Evolutionary conservation across 345 rosid species (phyloP).

Genomic region (Lepidium didymum): DNA sequence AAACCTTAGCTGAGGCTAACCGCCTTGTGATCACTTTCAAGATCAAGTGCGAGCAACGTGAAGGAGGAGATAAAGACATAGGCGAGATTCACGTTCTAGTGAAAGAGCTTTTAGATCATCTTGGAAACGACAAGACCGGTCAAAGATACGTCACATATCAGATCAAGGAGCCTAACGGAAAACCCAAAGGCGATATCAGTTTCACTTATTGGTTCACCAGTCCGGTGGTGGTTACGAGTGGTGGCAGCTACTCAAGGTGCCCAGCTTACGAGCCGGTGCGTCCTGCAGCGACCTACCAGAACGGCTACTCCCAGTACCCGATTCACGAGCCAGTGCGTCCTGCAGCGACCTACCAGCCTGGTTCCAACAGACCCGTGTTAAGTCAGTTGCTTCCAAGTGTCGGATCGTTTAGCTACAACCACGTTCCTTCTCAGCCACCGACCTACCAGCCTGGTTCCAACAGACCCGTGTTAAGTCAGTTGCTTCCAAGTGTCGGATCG

Average conservation of each 20-base stretch:
- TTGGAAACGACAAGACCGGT: slow-evolving; percentile 25
- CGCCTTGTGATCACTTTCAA: slow-evolving; percentile 28
- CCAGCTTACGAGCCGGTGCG: neutral
- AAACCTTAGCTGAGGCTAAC: slow-evolving; percentile 25
- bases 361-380: slow-evolving; percentile 10
- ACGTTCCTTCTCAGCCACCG: slow-evolving; percentile 5
- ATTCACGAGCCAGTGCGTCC: slow-evolving; percentile 1
- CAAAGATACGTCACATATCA: slow-evolving; percentile 24
- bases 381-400: slow-evolving; percentile 30
- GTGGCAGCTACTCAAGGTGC: neutral
- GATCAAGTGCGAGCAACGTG: slow-evolving; percentile 18
- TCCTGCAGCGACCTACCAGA: neutral
- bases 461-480: slow-evolving; percentile 18
- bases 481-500: slow-evolving; percentile 30
- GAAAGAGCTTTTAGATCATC: slow-evolving; percentile 28
- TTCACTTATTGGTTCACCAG: slow-evolving; percentile 15
- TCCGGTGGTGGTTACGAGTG: neutral
- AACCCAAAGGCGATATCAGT: slow-evolving; percentile 15
- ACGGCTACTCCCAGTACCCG: neutral
- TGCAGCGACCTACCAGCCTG: neutral
- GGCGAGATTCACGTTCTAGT: slow-evolving; percentile 26
- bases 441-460: neutral
- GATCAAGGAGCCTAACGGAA: slow-evolving; percentile 17
- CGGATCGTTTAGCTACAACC: slow-evolving; percentile 16
- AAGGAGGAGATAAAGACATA: slow-evolving; percentile 16